Conservation (phyloP, 768 basidiomycete genomes). For the Calocera cornea region DNA sequence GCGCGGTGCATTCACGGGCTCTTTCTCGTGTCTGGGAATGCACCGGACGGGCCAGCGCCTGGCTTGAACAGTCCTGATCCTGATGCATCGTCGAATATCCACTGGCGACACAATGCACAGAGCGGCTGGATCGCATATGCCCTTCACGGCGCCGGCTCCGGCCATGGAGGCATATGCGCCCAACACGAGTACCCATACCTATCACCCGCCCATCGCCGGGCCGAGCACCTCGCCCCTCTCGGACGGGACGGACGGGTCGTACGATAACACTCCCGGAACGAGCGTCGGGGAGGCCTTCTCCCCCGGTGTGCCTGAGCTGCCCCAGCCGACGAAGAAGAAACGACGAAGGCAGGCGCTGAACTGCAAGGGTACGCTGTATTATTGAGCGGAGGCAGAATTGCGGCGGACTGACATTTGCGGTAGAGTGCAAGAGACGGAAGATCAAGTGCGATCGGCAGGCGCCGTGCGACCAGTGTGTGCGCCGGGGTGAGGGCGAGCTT, state of each 20-base stretch:
- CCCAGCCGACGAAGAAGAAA: conserved; percentile 61
- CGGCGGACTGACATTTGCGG: neutral
- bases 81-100: too few relatives aligned
- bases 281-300: neutral
- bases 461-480: conserved; percentile 68
- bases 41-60: too few relatives aligned
- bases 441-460: conserved; percentile 79
- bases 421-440: conserved; percentile 72
- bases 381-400: too few relatives aligned
- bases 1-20: too few relatives aligned
- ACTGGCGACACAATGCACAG: too few relatives aligned
- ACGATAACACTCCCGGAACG: neutral
- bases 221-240: neutral
- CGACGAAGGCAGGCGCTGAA: conserved; percentile 68
- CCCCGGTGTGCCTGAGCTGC: neutral
- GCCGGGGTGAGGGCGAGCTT: conserved; percentile 64
- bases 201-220: too few relatives aligned
- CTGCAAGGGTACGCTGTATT: conserved; percentile 66
- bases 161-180: too few relatives aligned
- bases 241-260: neutral
- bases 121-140: too few relatives aligned
- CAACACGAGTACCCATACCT: too few relatives aligned
- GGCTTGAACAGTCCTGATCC: too few relatives aligned
- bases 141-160: too few relatives aligned
- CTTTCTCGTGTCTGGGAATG: too few relatives aligned